Percentiles rank a stretch among this genome's conserved stretches.
phyloP scores from a whole-genome alignment of 305 asterid species.

The Fraxinus dipetala region DNA sequence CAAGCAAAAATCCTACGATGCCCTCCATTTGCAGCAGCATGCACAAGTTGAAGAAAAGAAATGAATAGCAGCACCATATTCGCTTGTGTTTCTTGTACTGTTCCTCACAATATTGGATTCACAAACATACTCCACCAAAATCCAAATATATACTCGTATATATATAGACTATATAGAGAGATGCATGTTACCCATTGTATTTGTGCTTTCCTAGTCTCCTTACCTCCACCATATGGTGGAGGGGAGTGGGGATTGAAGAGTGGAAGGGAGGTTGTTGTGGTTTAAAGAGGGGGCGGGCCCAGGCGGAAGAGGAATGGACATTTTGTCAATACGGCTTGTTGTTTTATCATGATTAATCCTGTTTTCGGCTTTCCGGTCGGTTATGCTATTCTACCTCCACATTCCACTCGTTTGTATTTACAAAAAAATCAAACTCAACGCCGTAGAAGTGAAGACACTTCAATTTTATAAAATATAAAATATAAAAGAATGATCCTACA shows the following conservation, averaged over 20 bases:
- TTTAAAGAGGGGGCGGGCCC: constrained; percentile 35
- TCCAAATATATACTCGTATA: constrained; percentile 16
- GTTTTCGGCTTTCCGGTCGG: constrained; percentile 29
- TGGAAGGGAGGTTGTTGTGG: constrained; percentile 33
- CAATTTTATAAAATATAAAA: background rate
- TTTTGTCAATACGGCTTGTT: constrained; percentile 24
- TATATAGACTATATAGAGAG: background rate
- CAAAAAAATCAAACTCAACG: background rate
- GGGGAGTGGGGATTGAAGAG: background rate
- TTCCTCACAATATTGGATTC: constrained; percentile 19
- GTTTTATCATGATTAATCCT: background rate
- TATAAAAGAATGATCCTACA: background rate
- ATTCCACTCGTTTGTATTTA: constrained; percentile 19
- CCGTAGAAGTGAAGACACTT: constrained; percentile 20
- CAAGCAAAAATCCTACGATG: background rate
- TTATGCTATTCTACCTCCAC: constrained; percentile 12
- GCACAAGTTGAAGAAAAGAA: constrained; percentile 2
- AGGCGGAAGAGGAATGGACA: constrained; percentile 28
- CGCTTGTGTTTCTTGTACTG: constrained; percentile 5
- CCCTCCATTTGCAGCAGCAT: background rate
- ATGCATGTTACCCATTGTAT: constrained; percentile 21
- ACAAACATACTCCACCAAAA: constrained; percentile 33
- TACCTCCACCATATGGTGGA: constrained; percentile 24
- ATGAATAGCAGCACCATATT: constrained; percentile 16
- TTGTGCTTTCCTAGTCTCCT: constrained; percentile 6